Evolutionary conservation across 768 basidiomycete species (phyloP).

Genomic region (Inosperma sp.): DNA sequence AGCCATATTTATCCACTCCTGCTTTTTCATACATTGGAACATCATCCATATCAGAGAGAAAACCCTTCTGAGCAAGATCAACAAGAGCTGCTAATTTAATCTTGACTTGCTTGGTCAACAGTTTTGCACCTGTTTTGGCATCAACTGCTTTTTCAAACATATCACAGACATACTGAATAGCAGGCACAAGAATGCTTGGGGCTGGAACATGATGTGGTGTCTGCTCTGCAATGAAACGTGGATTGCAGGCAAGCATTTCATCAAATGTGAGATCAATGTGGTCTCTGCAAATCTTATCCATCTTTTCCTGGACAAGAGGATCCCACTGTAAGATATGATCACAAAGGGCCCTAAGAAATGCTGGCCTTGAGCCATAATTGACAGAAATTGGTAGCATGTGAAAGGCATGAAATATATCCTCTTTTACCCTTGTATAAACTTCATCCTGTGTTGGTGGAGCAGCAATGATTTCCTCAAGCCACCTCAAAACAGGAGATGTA

Average conservation of each 20-base stretch:
- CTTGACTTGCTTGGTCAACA: constrained; percentile 14
- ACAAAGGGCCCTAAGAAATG: constrained; percentile 18
- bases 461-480: not conserved
- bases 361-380: constrained; percentile 17
- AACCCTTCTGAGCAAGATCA: constrained; percentile 19
- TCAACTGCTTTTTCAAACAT: constrained; percentile 18
- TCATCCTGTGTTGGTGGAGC: not conserved
- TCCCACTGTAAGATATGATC: constrained; percentile 26
- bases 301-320: constrained; percentile 9
- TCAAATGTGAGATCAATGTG: constrained; percentile 16
- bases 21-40: constrained; percentile 19
- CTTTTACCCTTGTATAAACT: constrained; percentile 16
- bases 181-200: constrained; percentile 19
- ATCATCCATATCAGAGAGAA: constrained; percentile 18
- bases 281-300: constrained; percentile 16
- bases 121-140: constrained; percentile 15
- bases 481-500: not conserved
- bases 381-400: constrained; percentile 15
- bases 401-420: constrained; percentile 23
- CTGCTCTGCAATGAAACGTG: constrained; percentile 12
- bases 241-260: constrained; percentile 20
- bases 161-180: constrained; percentile 19
- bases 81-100: constrained; percentile 20
- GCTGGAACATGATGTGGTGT: constrained; percentile 16
- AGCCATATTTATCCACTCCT: constrained; percentile 20